Evolutionary conservation across 106 monocot genomes (phyloP).

Genomic region (Gastrodia elata): DNA sequence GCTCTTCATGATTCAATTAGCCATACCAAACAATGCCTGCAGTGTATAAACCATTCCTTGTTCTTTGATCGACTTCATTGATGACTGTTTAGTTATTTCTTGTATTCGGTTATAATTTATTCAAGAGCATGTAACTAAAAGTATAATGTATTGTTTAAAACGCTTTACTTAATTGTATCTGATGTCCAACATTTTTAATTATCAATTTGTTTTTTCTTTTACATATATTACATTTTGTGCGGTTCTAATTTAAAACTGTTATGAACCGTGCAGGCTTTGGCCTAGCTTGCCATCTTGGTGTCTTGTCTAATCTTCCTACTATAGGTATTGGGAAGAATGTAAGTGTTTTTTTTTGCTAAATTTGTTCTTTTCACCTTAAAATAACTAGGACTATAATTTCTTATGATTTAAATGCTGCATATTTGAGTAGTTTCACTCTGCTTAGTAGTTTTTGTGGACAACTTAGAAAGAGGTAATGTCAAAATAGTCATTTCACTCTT

Average conservation of each 20-base stretch:
- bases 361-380: neutral
- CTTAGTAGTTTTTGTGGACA: neutral
- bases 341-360: constrained; percentile 15
- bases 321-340: constrained; percentile 95
- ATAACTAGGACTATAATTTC: neutral
- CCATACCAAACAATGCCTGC: no score
- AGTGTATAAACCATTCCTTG: no score
- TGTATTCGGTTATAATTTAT: neutral
- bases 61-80: neutral
- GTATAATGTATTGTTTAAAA: neutral
- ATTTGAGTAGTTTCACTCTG: neutral
- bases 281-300: constrained; percentile 95
- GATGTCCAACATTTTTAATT: neutral
- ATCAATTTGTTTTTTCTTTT: neutral
- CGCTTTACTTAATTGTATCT: neutral
- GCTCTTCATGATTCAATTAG: no score
- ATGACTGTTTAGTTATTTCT: neutral
- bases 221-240: neutral
- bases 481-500: no score
- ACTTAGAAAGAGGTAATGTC: neutral
- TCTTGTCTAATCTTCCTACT: constrained; percentile 63
- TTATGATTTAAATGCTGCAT: neutral
- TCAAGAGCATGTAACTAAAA: neutral
- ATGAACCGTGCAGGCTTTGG: constrained; percentile 54
- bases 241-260: neutral